These are phyloP conservation scores for Oryza brachyantha DNA, from an alignment of 176 grass and related monocot species.

Conservation along the genomic window DNA sequence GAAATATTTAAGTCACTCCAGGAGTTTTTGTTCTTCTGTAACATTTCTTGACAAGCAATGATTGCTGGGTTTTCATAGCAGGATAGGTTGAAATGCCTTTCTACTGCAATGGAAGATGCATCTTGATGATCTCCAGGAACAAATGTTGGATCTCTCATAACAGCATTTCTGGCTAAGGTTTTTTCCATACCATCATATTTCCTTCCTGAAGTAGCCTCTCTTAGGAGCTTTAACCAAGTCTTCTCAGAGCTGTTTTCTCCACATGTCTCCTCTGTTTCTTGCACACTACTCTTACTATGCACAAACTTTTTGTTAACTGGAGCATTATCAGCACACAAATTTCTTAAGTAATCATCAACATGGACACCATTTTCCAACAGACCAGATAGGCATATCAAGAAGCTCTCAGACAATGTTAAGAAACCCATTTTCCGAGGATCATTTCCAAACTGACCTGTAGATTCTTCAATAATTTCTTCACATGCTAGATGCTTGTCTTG, in stretches of 20 bases:
- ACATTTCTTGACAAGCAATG: constrained; percentile 54
- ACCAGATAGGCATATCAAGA: constrained; percentile 84
- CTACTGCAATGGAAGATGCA: constrained; percentile 24
- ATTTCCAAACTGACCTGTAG: constrained; percentile 34
- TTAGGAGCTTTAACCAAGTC: constrained; percentile 74
- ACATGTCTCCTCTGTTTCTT: constrained; percentile 25
- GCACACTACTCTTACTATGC: neutral
- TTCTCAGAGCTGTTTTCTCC: constrained; percentile 35
- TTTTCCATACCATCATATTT: constrained; percentile 27
- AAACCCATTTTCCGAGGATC: constrained; percentile 56
- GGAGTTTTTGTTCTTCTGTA: constrained; percentile 44
- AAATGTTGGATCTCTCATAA: constrained; percentile 15
- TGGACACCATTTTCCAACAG: constrained; percentile 72
- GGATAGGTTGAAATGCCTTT: constrained; percentile 33
- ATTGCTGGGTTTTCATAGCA: constrained; percentile 62
- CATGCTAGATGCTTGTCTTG: constrained; percentile 12
- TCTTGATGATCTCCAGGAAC: neutral
- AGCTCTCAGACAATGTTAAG: constrained; percentile 76
- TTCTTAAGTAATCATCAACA: constrained; percentile 67
- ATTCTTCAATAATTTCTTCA: constrained; percentile 36
- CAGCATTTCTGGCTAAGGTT: constrained; percentile 31
- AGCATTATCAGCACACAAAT: constrained; percentile 24
- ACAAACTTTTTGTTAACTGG: constrained; percentile 17
- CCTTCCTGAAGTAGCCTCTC: constrained; percentile 50
- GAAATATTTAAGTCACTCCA: constrained; percentile 88